Percentiles rank a stretch among this genome's conserved stretches.
phyloP scores from a whole-genome alignment of 2,329 filamentous ascomycete species.

The Xylariaceae sp. region DNA sequence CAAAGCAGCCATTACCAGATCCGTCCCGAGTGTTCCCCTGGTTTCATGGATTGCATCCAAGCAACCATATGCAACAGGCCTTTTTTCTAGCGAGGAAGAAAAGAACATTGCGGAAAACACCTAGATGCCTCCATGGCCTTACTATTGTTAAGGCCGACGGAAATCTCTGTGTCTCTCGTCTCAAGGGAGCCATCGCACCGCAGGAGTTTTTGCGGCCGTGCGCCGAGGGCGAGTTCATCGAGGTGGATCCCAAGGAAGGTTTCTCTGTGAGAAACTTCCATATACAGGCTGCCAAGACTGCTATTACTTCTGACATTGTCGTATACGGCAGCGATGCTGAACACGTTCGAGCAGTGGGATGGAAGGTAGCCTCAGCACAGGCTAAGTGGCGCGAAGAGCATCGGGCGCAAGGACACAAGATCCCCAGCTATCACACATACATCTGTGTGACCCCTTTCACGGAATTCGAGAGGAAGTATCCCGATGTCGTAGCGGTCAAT shows the following conservation, averaged over 20 bases:
- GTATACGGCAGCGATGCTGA: conserved; percentile 75
- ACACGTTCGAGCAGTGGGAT: conserved; percentile 58
- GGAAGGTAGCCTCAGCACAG: conserved; percentile 71
- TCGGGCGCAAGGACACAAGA: conserved; percentile 47
- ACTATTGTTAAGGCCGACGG: conserved; percentile 87
- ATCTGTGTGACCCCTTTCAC: conserved; percentile 59
- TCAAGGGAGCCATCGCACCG: conserved; percentile 82
- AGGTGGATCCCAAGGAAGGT: conserved; percentile 79
- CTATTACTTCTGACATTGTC: conserved; percentile 83
- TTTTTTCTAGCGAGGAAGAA: conserved; percentile 81
- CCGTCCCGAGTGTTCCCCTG: conserved; percentile 89
- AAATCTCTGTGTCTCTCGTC: conserved; percentile 63
- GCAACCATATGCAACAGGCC: conserved; percentile 80
- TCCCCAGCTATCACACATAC: conserved; percentile 80
- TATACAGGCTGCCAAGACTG: conserved; percentile 85
- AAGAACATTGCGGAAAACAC: conserved; percentile 63
- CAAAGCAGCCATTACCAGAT: conserved; percentile 76
- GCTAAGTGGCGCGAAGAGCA: conserved; percentile 64
- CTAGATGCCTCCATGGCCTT: conserved; percentile 72
- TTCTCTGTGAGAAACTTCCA: conserved; percentile 98
- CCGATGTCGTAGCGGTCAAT: conserved; percentile 70
- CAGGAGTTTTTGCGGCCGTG: conserved; percentile 66
- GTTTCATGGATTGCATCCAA: conserved; percentile 86
- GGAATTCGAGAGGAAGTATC: conserved; percentile 65
- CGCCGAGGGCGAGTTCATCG: conserved; percentile 60